Conservation (phyloP, 345 rosid species). For the Heritiera littoralis region DNA sequence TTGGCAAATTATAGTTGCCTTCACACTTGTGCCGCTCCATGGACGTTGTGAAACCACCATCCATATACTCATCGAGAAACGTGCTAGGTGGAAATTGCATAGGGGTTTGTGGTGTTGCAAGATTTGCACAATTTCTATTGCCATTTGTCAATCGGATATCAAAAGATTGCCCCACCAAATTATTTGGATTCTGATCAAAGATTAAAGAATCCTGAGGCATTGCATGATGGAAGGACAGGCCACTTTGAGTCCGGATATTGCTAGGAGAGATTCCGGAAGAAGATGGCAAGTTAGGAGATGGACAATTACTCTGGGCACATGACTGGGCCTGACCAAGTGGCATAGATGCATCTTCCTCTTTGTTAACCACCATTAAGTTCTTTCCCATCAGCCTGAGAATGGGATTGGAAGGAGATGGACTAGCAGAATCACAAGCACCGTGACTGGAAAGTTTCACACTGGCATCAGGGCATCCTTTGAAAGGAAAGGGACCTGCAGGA, state of each 20-base stretch:
- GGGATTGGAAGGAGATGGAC: conserved; percentile 73
- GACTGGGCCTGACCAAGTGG: conserved; percentile 40
- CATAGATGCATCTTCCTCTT: conserved; percentile 55
- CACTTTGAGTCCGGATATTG: conserved; percentile 27
- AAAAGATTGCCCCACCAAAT: conserved; percentile 26
- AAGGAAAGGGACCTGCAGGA: conserved; percentile 27
- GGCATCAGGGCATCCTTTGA: conserved; percentile 37
- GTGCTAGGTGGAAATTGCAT: conserved; percentile 32
- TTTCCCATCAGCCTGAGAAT: conserved; percentile 95
- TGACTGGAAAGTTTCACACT: conserved; percentile 34
- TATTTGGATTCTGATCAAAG: conserved; percentile 33
- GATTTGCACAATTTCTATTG: conserved; percentile 23
- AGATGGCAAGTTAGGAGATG: conserved; percentile 37
- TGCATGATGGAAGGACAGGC: conserved; percentile 28
- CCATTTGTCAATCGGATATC: conserved; percentile 34
- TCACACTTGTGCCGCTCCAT: conserved; percentile 32
- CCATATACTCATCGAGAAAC: conserved; percentile 25
- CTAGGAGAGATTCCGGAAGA: conserved; percentile 32
- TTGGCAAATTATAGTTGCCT: conserved; percentile 27
- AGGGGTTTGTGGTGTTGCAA: conserved; percentile 28
- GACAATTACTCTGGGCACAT: conserved; percentile 31
- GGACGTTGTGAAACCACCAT: conserved; percentile 30
- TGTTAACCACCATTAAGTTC: conserved; percentile 88
- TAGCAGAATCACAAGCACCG: conserved; percentile 53
- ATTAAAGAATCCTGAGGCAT: conserved; percentile 32